phyloP scores from a whole-genome alignment of 2,329 filamentous ascomycete species.

The Aspergillus ustus region DNA sequence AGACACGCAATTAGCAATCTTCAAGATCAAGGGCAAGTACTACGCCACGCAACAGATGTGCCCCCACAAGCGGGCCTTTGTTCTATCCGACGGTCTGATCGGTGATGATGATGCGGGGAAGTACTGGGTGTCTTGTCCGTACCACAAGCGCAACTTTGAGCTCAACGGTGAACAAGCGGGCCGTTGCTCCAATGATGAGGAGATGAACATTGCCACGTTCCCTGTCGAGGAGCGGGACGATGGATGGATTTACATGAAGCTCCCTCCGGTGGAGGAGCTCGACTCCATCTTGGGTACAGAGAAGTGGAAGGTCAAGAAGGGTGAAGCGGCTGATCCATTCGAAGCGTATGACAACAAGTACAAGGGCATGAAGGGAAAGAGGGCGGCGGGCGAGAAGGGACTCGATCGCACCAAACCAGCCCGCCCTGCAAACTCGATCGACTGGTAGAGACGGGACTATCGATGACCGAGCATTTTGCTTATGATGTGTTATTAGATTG shows the following conservation, averaged over 20 bases:
- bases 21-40: conserved; percentile 78
- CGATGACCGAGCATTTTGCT: background rate
- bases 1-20: conserved; percentile 86
- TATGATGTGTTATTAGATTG: conserved; percentile 11
- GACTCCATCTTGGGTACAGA: conserved; percentile 77
- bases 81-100: conserved; percentile 83
- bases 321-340: conserved; percentile 64
- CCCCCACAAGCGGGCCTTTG: conserved; percentile 87
- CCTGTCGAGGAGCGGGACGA: conserved; percentile 74
- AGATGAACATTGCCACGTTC: conserved; percentile 82
- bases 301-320: conserved; percentile 78
- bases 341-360: conserved; percentile 61
- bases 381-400: conserved; percentile 39
- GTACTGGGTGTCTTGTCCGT: conserved; percentile 85
- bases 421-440: conserved; percentile 35
- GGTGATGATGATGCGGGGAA: conserved; percentile 65
- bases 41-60: conserved; percentile 95
- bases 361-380: conserved; percentile 60
- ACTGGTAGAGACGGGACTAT: conserved; percentile 36
- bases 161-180: conserved; percentile 69
- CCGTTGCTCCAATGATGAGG: conserved; percentile 73
- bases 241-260: conserved; percentile 77
- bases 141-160: conserved; percentile 89
- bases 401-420: conserved; percentile 16
- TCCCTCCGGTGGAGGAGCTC: conserved; percentile 80